These are phyloP conservation scores for Camelina laxa DNA, from an alignment of 345 rosid genomes.

Conservation along the genomic window DNA sequence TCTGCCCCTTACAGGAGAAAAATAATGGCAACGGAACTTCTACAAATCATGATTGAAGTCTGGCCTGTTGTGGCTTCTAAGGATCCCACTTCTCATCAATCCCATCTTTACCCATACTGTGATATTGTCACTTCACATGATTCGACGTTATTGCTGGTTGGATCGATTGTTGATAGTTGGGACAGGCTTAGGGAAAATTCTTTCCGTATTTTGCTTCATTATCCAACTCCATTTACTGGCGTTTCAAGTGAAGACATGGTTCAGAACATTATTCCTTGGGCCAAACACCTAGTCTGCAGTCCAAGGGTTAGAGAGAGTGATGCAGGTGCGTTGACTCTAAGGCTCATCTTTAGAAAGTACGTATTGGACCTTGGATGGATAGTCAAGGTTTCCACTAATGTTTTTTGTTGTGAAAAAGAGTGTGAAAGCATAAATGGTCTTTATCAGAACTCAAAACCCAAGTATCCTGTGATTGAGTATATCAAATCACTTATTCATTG, in stretches of 20 bases:
- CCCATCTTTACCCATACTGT: slow-evolving; percentile 66
- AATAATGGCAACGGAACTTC: slow-evolving; percentile 94
- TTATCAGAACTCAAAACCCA: slow-evolving; percentile 38
- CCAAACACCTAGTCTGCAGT: slow-evolving; percentile 84
- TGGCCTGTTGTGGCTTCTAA: slow-evolving; percentile 72
- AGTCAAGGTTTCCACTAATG: slow-evolving; percentile 63
- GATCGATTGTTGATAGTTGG: slow-evolving; percentile 97
- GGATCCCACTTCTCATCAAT: slow-evolving; percentile 52
- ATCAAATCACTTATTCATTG: slow-evolving; percentile 74
- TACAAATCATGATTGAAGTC: slow-evolving; percentile 75
- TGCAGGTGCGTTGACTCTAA: slow-evolving; percentile 82
- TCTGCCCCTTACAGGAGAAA: slow-evolving; percentile 96
- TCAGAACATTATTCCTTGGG: slow-evolving; percentile 72
- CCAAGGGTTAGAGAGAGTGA: slow-evolving; percentile 99
- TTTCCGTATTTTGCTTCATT: slow-evolving; percentile 83
- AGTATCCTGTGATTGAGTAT: slow-evolving; percentile 72
- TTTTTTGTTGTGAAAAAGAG: slow-evolving; percentile 54
- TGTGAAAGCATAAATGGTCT: slow-evolving; percentile 43
- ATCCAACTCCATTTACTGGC: slow-evolving; percentile 94
- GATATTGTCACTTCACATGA: slow-evolving; percentile 71
- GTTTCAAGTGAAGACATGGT: slow-evolving; percentile 74
- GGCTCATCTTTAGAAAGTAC: slow-evolving; percentile 89
- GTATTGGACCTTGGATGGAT: slow-evolving; percentile 84
- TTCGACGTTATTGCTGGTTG: slow-evolving; percentile 76
- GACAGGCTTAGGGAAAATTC: slow-evolving; percentile 89